Base-by-base conservation (phyloP, 2,329 filamentous ascomycete genomes). In the Lachnellula arida region DNA sequence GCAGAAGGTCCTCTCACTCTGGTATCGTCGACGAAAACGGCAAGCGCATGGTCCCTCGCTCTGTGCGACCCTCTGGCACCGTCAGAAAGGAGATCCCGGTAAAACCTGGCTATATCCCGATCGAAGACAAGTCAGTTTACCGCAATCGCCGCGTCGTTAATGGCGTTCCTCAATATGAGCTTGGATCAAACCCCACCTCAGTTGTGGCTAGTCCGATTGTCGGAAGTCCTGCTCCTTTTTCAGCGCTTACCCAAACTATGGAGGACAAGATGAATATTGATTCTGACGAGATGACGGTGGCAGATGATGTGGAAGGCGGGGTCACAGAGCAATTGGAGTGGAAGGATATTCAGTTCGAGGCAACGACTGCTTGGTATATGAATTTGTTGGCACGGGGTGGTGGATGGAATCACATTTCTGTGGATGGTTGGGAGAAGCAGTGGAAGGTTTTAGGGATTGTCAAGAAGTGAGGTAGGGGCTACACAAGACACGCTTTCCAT, bases 111-210 rank as follows among this genome's bases (percentile, higher is more conserved):
- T 97, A 96, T 74, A 83, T 85, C 17, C 93, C 93, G 1, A 89
- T 90, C 0, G 93, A 97, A 74, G 93, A 97, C 72, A 86, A 96
- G 61, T 89, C 96, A 68, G 78, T 94, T 46, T 97, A 97, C 80
- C 93, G 90, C 76, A 95, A 93, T 73, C 85, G 88, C 17, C 17
- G 23, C 6, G 32, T 34, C 8, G 17, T 44, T 12, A 25, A 53
- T 14, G 43, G 37, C 19, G 23, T 35, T 14, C 22, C 35, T 22
- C 34, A 37, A 42, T 23, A 23, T 25, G 14, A 22, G 25, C 5
- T 23, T 12, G 19, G n/a, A 15, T 22, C 17, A 4, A 44, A 44
- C 3, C 14, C n/a, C n/a, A 46, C 22, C 46, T 49, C 46, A 11
- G 34, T n/a, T 49, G 46, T 28, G 6, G 28, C 32, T 34, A 49